Conservation (phyloP, 1,284 basidiomycete species). For the Ustilago sp. region DNA sequence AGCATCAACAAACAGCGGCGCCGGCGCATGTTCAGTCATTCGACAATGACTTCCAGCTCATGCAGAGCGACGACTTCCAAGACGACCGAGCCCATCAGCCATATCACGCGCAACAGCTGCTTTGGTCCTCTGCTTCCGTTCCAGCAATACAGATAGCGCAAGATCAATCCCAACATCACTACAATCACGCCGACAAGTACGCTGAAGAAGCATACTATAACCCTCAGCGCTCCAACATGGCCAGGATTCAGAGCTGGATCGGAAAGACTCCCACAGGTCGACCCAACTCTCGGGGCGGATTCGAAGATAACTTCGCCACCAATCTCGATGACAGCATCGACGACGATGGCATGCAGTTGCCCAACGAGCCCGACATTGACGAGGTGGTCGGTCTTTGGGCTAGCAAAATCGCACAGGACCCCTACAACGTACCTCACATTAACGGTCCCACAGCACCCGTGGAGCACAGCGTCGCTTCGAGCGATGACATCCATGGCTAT, state of each 20-base stretch:
- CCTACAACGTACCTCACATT: constrained; percentile 20
- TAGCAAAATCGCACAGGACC: constrained; percentile 29
- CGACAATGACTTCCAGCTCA: constrained; percentile 4
- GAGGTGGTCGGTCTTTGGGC: constrained; percentile 48
- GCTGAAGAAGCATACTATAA: constrained; percentile 17
- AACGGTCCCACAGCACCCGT: constrained; percentile 19
- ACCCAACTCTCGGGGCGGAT: constrained; percentile 19
- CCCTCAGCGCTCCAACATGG: constrained; percentile 36
- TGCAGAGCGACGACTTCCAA: not conserved
- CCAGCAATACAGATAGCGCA: not conserved
- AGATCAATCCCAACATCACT: constrained; percentile 1
- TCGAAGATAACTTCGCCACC: constrained; percentile 19
- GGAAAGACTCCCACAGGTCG: constrained; percentile 35
- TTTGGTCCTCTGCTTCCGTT: not conserved
- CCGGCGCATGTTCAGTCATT: not conserved
- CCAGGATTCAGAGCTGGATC: constrained; percentile 49
- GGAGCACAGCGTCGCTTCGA: constrained; percentile 1
- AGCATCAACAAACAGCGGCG: not conserved
- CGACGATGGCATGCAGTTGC: constrained; percentile 12
- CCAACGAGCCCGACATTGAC: constrained; percentile 29
- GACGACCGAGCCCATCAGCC: constrained; percentile 5
- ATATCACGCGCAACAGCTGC: constrained; percentile 2
- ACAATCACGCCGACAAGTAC: not conserved
- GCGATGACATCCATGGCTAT: not conserved
- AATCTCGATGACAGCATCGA: constrained; percentile 1